These are phyloP conservation scores for Neospermospora avenae DNA, from an alignment of 2,329 filamentous ascomycete species.

Conservation along the genomic window DNA sequence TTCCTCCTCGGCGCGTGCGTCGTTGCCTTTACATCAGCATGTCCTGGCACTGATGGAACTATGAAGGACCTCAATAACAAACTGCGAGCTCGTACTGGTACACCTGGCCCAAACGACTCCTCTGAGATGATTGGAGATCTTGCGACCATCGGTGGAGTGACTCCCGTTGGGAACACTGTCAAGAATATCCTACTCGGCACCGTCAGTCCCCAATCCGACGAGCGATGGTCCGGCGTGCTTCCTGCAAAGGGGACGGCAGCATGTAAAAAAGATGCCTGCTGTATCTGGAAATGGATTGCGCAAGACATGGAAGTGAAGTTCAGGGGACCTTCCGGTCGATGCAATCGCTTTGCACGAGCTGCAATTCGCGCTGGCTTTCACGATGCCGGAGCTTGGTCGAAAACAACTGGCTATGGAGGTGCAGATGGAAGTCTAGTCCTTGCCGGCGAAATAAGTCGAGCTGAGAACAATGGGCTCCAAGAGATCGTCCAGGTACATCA, in stretches of 20 bases:
- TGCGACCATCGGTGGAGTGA: conserved; percentile 8
- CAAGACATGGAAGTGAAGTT: conserved; percentile 18
- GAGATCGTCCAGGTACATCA: conserved; percentile 42
- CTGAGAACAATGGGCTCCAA: conserved; percentile 47
- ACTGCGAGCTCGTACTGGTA: not conserved
- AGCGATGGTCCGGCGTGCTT: conserved; percentile 1
- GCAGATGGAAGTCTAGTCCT: conserved; percentile 47
- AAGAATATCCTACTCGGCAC: conserved; percentile 15
- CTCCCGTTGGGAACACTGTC: conserved; percentile 9
- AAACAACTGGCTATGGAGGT: conserved; percentile 38
- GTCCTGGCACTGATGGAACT: not conserved
- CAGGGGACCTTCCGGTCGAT: conserved; percentile 25
- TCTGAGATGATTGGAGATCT: conserved; percentile 76
- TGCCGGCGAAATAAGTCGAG: conserved; percentile 36
- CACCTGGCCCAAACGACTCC: conserved; percentile 45
- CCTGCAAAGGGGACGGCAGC: not conserved
- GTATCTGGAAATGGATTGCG: conserved; percentile 20
- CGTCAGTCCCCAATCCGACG: conserved; percentile 8
- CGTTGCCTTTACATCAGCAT: not conserved
- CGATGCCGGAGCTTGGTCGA: conserved; percentile 45
- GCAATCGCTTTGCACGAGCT: conserved; percentile 43
- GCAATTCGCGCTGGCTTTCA: conserved; percentile 48
- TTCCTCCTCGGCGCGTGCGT: not conserved
- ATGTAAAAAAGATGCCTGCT: conserved; percentile 17
- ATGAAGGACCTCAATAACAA: conserved; percentile 6